Conservation (phyloP, 495 filamentous ascomycete genomes). For the Evernia prunastri region DNA sequence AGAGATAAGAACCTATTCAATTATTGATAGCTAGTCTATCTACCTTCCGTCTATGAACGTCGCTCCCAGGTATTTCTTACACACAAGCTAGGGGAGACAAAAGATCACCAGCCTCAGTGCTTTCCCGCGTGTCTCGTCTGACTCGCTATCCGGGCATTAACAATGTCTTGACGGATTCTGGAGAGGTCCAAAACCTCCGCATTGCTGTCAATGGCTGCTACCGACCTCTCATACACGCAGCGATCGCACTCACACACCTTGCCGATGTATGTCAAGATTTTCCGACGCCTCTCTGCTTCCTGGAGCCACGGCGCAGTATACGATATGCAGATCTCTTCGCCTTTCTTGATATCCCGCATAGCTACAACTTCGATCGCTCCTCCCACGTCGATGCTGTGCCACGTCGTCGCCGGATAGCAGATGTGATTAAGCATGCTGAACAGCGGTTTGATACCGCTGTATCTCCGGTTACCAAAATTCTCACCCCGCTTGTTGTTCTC, state of each 20-base stretch:
- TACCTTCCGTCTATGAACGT: too few relatives aligned
- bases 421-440: background rate
- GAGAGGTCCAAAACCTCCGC: background rate
- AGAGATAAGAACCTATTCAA: too few relatives aligned
- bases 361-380: background rate
- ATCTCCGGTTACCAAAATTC: background rate
- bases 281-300: background rate
- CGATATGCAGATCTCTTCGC: conserved; percentile 1
- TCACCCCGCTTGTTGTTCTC: background rate
- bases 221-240: background rate
- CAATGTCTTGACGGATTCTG: background rate
- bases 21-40: too few relatives aligned
- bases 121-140: too few relatives aligned
- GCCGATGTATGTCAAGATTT: background rate
- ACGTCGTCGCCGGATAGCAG: background rate
- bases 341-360: background rate
- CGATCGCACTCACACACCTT: background rate
- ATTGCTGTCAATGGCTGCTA: background rate
- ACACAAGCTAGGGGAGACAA: too few relatives aligned
- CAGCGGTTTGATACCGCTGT: background rate
- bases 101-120: too few relatives aligned
- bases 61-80: too few relatives aligned
- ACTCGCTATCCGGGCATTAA: conserved; percentile 26
- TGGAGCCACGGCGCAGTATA: background rate
- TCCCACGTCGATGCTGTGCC: background rate